Evolutionary conservation across 805 yeast species (phyloP), one percentile per base, ranked within the genome.

Genomic region (Candida adriatica): DNA sequence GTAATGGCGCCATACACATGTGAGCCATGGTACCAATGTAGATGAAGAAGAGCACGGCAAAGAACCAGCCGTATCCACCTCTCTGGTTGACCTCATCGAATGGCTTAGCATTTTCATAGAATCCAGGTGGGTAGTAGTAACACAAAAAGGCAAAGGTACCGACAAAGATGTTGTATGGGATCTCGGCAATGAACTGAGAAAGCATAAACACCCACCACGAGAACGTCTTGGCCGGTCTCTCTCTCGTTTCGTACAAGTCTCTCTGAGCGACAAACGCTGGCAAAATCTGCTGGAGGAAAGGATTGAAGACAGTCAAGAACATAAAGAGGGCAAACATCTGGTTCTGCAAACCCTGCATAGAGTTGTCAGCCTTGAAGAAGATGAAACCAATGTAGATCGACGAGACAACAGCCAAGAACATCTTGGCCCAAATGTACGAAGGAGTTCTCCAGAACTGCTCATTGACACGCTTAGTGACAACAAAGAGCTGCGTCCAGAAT

Each of bases 301-400:
- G 75, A 42, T 67, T 66, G 58, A 75, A 65, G 30, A 70, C 61
- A 45, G 73, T 65, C 24, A 73, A 51, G 47, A 75, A 69, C 85
- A 81, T 78, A 61, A 83, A 83, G 26, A 79, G 51, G 3, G 87
- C 65, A 46, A 80, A 73, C 86, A 82, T 76, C 61, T 80, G 92
- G 57, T 84, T 83, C 56, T 86, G 95, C 47, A 84, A 55, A 51
- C 84, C 78, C 58, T 74, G 90, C 28, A 70, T 49, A 3, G 84
- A 66, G 13, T 63, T 68, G 35, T 64, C 63, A 16, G 90, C 82
- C 38, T 75, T 77, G 64, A 72, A 83, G 56, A 79, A 78, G 4
- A 86, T 70, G 56, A 80, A 80, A 31, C 87, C 87, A 51, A 77
- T 75, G 61, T 80, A 79, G 21, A 81, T 45, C n/a, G 78, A 62